Base-by-base conservation (phyloP, 228 moss, liverwort and hornwort species). In the Sphagnum fallax region DNA sequence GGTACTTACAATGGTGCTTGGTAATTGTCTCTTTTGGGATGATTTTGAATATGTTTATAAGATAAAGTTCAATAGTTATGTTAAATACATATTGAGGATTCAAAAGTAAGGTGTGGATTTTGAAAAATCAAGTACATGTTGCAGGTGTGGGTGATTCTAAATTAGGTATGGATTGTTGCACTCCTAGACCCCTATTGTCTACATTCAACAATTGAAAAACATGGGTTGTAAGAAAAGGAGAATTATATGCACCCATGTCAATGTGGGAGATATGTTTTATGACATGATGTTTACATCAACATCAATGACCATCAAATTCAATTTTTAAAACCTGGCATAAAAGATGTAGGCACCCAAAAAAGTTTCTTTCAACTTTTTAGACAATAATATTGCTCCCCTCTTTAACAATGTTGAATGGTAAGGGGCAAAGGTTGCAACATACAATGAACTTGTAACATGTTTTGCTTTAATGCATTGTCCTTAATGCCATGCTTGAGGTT, bases 231-330 rank as follows among this genome's bases (percentile, higher is more conserved):
- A 79, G 94, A 98, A 70, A 94, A 94, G 72, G 98, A 98, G 61
- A 98, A 92, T 60, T 98, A 4, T 90, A 98, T 75, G 94, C 94
- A 53, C 98, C 98, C 18, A 91, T 93, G 98, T 98, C 98, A 47
- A 98, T 60, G 94, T 98, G 51, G 94, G 94, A 62, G 98, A 98
- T 53, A 85, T 98, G 81, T 75, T 92, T 47, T 94, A 98, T 75
- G 98, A 98, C 16, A 98, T 74, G 93, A 91, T 52, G 93, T 91
- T 15, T 98, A 90, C 74, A 91, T 98, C 64, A 93, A 98, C 74
- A 94, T 98, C 63, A 87, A 83, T 72, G 98, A 94, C 70, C 94
- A 98, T 70, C 94, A 87, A 77, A 90, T 94, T 60, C 91, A 94
- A 52, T 98, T 88, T 62, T 93, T 94, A 9, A 89, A 86, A 64